These are phyloP conservation scores for Wallacemonas sp. DNA, from an alignment of 208 protist genomes.

Conservation along the genomic window DNA sequence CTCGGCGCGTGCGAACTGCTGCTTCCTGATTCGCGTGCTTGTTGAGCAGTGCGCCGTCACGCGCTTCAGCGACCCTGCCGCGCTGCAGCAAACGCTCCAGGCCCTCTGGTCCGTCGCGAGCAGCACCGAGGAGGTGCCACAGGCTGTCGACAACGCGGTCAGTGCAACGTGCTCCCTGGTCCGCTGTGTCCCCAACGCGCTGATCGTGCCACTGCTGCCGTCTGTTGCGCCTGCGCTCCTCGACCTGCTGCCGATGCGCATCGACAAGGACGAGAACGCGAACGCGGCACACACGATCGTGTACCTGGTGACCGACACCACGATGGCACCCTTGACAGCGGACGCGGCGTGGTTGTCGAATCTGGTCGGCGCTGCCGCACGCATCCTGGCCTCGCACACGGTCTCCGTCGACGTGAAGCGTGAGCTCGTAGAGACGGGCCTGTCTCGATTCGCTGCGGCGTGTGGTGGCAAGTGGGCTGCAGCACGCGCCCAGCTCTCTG, in stretches of 20 bases:
- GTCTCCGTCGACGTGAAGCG: conserved; percentile 59
- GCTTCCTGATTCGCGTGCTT: conserved; percentile 60
- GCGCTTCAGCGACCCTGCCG: conserved; percentile 3
- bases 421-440: conserved; percentile 37
- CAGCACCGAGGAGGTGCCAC: conserved; percentile 55
- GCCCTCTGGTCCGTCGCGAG: conserved; percentile 37
- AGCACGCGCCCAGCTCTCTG: conserved; percentile 21
- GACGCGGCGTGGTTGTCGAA: conserved; percentile 32
- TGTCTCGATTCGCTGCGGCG: conserved; percentile 26
- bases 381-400: conserved; percentile 40
- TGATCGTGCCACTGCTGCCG: conserved; percentile 8
- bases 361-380: conserved; percentile 39
- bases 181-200: conserved; percentile 33
- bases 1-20: conserved; percentile 60
- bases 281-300: conserved; percentile 59
- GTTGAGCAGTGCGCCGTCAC: conserved; percentile 47
- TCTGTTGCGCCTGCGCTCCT: conserved; percentile 57
- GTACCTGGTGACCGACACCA: conserved; percentile 37
- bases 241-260: conserved; percentile 64
- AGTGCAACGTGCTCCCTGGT: conserved; percentile 82
- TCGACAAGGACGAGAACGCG: conserved; percentile 77
- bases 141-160: conserved; percentile 85
- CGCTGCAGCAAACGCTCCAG: conserved; percentile 34
- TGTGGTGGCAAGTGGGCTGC: conserved; percentile 39
- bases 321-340: conserved; percentile 24